phyloP scores from a whole-genome alignment of 1,139 yeast genomes.

The Pichia sp. region DNA sequence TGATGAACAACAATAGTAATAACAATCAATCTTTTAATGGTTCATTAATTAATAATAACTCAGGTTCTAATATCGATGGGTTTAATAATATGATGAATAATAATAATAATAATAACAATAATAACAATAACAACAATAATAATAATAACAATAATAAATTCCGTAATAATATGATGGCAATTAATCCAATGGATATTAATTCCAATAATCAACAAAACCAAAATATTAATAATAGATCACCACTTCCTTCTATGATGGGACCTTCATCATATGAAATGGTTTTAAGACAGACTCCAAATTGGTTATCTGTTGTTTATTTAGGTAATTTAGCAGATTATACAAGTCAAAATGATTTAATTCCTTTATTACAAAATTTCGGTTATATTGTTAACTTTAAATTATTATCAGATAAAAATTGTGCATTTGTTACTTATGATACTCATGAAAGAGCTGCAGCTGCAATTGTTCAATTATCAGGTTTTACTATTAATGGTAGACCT shows the following conservation, averaged over 20 bases:
- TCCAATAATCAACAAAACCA: slow-evolving; percentile 5
- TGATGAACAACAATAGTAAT: slow-evolving; percentile 14
- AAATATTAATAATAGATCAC: slow-evolving; percentile 9
- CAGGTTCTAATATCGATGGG: neutral
- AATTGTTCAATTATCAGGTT: slow-evolving; percentile 75
- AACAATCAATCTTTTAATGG: slow-evolving; percentile 8
- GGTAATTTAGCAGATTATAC: slow-evolving; percentile 81
- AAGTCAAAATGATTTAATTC: slow-evolving; percentile 65
- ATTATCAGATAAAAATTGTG: slow-evolving; percentile 77
- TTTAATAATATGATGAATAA: no score
- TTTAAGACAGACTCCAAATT: slow-evolving; percentile 68
- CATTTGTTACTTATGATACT: slow-evolving; percentile 78
- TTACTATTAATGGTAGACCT: slow-evolving; percentile 69
- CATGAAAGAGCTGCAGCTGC: slow-evolving; percentile 90
- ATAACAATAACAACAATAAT: no score
- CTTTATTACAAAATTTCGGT: slow-evolving; percentile 76
- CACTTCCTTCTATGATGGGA: slow-evolving; percentile 21
- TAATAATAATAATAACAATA: no score
- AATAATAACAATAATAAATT: neutral
- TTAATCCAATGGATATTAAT: slow-evolving; percentile 16
- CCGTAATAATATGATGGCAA: slow-evolving; percentile 7
- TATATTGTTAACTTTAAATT: slow-evolving; percentile 75
- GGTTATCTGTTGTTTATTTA: slow-evolving; percentile 86
- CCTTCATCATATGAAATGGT: slow-evolving; percentile 53
- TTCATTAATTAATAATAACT: slow-evolving; percentile 1